phyloP scores from a whole-genome alignment of 352 stramenopile genomes.

The Phytophthora brassicae region DNA sequence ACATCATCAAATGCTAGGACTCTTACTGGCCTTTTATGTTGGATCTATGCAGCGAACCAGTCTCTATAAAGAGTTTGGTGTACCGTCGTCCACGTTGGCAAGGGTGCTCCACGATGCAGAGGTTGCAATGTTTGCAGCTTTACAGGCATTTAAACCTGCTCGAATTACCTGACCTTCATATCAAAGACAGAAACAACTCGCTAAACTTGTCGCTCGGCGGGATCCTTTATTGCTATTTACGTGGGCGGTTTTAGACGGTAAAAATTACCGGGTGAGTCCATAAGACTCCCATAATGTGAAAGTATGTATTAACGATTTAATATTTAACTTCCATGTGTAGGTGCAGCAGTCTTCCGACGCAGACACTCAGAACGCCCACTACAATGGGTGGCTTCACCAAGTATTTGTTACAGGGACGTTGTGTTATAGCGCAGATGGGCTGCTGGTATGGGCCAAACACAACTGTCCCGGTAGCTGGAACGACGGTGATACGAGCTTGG shows the following conservation, averaged over 20 bases:
- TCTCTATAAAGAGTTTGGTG: neutral
- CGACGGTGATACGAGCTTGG: neutral
- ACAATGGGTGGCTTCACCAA: neutral
- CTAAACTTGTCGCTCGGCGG: neutral
- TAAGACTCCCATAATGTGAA: too few species aligned
- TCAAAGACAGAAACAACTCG: neutral
- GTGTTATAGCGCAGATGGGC: neutral
- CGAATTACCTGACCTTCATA: neutral
- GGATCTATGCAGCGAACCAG: neutral
- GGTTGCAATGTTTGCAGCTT: neutral
- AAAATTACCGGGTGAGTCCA: neutral
- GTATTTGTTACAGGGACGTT: neutral
- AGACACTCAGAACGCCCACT: neutral
- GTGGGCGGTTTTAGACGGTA: neutral
- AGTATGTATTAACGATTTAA: too few species aligned
- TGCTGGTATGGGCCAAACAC: neutral
- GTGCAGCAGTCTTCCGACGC: neutral
- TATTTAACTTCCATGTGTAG: too few species aligned
- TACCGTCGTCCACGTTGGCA: neutral
- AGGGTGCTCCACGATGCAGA: neutral
- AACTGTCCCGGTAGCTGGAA: neutral
- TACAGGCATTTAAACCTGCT: neutral
- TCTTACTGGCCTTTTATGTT: neutral
- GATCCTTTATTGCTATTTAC: too few species aligned
- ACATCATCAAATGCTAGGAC: neutral